A percentile compares a stretch with the other conserved stretches of the same genome.
Conservation (phyloP, 768 basidiomycete genomes). For the Termitomyces bulborhizus region DNA sequence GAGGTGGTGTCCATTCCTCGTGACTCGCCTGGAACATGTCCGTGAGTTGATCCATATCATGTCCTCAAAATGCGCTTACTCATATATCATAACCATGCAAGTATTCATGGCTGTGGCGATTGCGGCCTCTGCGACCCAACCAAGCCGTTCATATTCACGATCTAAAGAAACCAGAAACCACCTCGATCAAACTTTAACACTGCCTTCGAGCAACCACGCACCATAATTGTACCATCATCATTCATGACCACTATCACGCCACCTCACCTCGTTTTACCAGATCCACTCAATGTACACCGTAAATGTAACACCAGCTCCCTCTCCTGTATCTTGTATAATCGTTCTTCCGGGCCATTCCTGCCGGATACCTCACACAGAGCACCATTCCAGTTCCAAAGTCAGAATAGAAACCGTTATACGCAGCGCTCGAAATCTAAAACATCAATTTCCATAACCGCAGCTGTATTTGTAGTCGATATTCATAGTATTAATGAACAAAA, state of each 20-base stretch:
- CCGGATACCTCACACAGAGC: background rate
- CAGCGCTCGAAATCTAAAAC: slow-evolving; percentile 11
- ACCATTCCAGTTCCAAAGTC: background rate
- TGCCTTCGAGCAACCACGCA: background rate
- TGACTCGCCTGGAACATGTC: slow-evolving; percentile 14
- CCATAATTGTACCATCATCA: slow-evolving; percentile 1
- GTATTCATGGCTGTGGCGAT: slow-evolving; percentile 11
- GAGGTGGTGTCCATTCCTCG: slow-evolving; percentile 13
- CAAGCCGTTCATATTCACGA: slow-evolving; percentile 6
- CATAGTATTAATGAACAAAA: slow-evolving; percentile 3
- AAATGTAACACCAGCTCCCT: background rate
- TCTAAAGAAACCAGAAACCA: background rate
- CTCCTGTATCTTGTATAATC: background rate
- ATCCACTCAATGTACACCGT: background rate
- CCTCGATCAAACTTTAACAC: background rate
- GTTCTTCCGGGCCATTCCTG: background rate
- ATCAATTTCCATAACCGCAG: background rate
- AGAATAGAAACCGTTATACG: slow-evolving; percentile 15
- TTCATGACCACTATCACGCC: background rate
- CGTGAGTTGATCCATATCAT: slow-evolving; percentile 7
- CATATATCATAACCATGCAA: background rate
- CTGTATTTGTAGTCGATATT: slow-evolving; percentile 2
- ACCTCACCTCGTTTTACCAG: background rate
- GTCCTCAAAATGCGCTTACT: background rate
- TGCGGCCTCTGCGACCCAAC: slow-evolving; percentile 12